Evolutionary conservation across 2,329 filamentous ascomycete species (phyloP).

Genomic region (Dothideomycetes sp.): DNA sequence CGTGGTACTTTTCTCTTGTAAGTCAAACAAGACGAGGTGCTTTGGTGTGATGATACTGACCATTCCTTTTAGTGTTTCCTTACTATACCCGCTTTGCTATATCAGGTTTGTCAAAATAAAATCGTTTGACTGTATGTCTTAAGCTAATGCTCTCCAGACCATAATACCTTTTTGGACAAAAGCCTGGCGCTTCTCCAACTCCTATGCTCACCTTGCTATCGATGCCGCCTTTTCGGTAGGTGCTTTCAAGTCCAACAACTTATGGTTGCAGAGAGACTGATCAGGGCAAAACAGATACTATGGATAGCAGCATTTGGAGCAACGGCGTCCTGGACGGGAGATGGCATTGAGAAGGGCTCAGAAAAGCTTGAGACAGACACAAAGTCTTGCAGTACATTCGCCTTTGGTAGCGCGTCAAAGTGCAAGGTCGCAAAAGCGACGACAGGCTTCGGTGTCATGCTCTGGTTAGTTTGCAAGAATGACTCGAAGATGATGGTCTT

Average conservation of each 20-base stretch:
- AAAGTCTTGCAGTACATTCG: slow-evolving; percentile 4
- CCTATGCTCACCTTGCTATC: background rate
- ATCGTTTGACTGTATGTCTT: background rate
- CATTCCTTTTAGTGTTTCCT: slow-evolving; percentile 2
- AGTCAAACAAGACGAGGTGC: too few relatives aligned
- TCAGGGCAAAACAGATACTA: background rate
- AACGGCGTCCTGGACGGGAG: background rate
- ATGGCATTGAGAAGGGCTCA: slow-evolving; percentile 4
- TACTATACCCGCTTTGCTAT: slow-evolving; percentile 8
- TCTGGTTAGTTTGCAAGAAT: slow-evolving; percentile 3
- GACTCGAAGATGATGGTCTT: background rate
- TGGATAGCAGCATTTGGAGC: slow-evolving; percentile 7
- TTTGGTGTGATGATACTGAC: background rate
- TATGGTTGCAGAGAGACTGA: background rate
- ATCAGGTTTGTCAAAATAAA: background rate
- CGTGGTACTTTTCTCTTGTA: slow-evolving; percentile 51
- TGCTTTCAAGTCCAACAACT: background rate
- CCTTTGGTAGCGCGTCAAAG: background rate
- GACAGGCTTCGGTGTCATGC: background rate
- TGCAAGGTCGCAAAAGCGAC: slow-evolving; percentile 3
- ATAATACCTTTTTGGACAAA: slow-evolving; percentile 12
- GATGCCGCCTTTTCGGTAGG: background rate
- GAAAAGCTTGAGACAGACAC: background rate
- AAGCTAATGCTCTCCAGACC: background rate
- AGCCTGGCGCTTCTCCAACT: slow-evolving; percentile 6